Base-by-base conservation (phyloP, 108 stramenopile genomes). In the Skeletonema costatum region DNA sequence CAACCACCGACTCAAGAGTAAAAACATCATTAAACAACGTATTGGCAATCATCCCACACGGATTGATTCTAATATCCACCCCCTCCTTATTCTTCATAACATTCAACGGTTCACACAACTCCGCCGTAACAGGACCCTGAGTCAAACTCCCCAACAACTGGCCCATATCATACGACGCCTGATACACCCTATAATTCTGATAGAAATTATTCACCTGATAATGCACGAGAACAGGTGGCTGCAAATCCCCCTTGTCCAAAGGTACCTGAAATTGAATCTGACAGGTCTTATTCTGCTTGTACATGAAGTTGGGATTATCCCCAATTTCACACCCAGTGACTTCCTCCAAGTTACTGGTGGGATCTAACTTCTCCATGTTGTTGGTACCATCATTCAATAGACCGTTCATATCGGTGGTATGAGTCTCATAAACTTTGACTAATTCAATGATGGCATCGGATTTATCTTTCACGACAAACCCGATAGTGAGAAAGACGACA, bases 31-130 rank as follows among this genome's bases (percentile, higher is more conserved):
- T 99, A 91, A 99, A 99, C 19, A 98, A 82, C 2, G 97, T 96
- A 78, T 99, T 99, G 60, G 99, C 98, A 65, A 98, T 96, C 39
- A 99, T 85, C 50, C 99, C 99, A 76, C 99, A 99, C 2, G 99
- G 99, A 78, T 98, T 97, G 59, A 99, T 83, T 9, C 64, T 75
- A 32, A 87, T 84, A 0, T 38, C 72, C 25, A 9, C 21, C 0
- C 53, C 53, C 25, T 56, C 5, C 1, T 21, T 17, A 48, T 87
- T 51, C 10, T 89, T 87, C 32, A 96, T 73, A 36, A 38, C 68
- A 39, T 87, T 84, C 30, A 96, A 82, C 5, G 92, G 92, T 8
- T 83, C 60, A 65, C 94, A 96, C 0, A 60, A 21, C 25, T 71
- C 48, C 6, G 70, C 81, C 21, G 56, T 29, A 4, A 81, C 32